Evolutionary conservation across 1,139 yeast species (phyloP).

Genomic region (Nakaseomyces sp.): DNA sequence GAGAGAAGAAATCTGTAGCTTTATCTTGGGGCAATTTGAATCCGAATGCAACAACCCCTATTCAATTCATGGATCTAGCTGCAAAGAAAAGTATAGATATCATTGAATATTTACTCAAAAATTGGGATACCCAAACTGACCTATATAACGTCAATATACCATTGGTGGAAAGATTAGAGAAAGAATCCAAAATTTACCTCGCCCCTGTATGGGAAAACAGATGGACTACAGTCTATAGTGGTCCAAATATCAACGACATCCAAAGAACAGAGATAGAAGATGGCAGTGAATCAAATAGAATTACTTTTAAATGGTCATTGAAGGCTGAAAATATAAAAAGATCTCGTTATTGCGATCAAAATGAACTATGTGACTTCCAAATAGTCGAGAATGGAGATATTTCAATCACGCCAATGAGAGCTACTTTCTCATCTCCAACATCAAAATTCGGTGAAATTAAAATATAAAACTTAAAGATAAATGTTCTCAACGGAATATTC

Average conservation of each 20-base stretch:
- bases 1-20: constrained; percentile 60
- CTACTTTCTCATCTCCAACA: constrained; percentile 40
- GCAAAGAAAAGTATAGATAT: constrained; percentile 57
- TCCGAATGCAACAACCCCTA: constrained; percentile 45
- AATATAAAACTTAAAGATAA: too few relatives aligned
- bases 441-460: too few relatives aligned
- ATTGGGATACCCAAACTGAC: constrained; percentile 55
- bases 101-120: constrained; percentile 45
- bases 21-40: constrained; percentile 67
- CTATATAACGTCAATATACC: too few relatives aligned
- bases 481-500: too few relatives aligned
- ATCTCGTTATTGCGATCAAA: constrained; percentile 9
- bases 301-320: constrained; percentile 67
- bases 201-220: constrained; percentile 71
- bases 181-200: constrained; percentile 52
- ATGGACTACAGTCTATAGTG: constrained; percentile 64
- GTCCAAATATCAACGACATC: constrained; percentile 19
- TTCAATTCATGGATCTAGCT: constrained; percentile 53
- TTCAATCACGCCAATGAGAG: constrained; percentile 79
- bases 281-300: constrained; percentile 33
- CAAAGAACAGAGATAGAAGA: constrained; percentile 35
- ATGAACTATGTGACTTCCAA: constrained; percentile 33
- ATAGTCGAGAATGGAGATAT: constrained; percentile 39
- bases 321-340: constrained; percentile 38
- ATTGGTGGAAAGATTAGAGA: constrained; percentile 30